These are phyloP conservation scores for Glomus cerebriforme DNA, from an alignment of 192 early-diverging fungal genomes.

Conservation along the genomic window DNA sequence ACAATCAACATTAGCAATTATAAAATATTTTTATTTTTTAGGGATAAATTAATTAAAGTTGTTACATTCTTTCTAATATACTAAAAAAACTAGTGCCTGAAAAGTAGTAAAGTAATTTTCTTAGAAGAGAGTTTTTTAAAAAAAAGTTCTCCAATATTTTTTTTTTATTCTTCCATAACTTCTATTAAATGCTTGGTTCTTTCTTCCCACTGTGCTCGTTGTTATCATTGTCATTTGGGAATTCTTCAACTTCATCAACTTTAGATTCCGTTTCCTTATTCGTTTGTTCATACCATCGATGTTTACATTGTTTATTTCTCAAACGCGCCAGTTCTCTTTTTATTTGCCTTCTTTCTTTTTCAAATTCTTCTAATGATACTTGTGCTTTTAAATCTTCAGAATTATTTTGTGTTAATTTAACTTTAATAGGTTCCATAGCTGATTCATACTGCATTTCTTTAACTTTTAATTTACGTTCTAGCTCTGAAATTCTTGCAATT, in stretches of 20 bases:
- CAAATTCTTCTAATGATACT: constrained; percentile 30
- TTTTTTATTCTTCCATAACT: no score
- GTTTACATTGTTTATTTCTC: constrained; percentile 58
- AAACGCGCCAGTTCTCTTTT: constrained; percentile 40
- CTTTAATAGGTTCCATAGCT: constrained; percentile 32
- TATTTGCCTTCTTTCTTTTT: constrained; percentile 34
- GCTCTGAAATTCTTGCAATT: constrained; percentile 36
- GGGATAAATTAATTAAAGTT: no score
- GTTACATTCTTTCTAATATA: no score
- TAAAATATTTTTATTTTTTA: no score
- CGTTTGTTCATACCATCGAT: constrained; percentile 60
- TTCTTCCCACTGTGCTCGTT: no score
- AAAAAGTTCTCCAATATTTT: no score
- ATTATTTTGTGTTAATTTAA: constrained; percentile 31
- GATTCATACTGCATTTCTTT: constrained; percentile 38
- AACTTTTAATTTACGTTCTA: constrained; percentile 41
- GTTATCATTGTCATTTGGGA: no score
- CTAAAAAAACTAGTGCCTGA: no score
- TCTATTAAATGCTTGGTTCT: no score
- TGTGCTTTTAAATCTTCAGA: constrained; percentile 33
- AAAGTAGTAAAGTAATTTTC: no score
- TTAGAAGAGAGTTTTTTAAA: no score
- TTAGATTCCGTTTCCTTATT: constrained; percentile 39
- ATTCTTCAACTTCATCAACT: constrained; percentile 21
- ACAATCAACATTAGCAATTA: no score